These are phyloP conservation scores for Candida easanensis DNA, from an alignment of 805 yeast species.

Conservation along the genomic window DNA sequence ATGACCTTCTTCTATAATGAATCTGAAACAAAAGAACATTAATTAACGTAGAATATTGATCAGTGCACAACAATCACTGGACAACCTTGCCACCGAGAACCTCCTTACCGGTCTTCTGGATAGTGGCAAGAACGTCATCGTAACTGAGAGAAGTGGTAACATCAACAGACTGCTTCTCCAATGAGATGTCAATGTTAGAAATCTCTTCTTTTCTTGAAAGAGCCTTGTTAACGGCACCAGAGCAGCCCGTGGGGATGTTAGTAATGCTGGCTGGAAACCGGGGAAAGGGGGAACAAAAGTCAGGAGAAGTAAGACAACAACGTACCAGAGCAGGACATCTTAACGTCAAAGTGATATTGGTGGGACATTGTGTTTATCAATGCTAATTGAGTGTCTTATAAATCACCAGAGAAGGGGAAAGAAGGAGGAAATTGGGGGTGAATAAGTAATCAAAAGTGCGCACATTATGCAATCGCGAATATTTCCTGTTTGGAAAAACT, in stretches of 20 bases:
- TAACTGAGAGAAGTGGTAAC: slow-evolving; percentile 66
- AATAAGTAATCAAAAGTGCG: neutral
- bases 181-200: slow-evolving; percentile 64
- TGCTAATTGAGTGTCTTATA: neutral
- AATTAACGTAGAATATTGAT: no score
- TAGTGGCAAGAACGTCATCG: slow-evolving; percentile 76
- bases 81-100: slow-evolving; percentile 63
- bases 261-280: neutral
- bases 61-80: slow-evolving; percentile 4
- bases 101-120: slow-evolving; percentile 88
- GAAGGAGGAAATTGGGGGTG: no score
- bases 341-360: slow-evolving; percentile 76
- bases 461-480: neutral
- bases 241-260: slow-evolving; percentile 52
- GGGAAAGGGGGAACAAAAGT: neutral
- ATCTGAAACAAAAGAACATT: no score
- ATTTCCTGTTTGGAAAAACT: no score
- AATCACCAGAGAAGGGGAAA: neutral
- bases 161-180: slow-evolving; percentile 79
- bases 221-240: slow-evolving; percentile 80
- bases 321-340: slow-evolving; percentile 75
- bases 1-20: no score
- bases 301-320: slow-evolving; percentile 1
- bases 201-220: slow-evolving; percentile 73
- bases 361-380: slow-evolving; percentile 31